Evolutionary conservation across 371 early-diverging fungal genomes (phyloP).

Genomic region (Rhizopus arrhizus): DNA sequence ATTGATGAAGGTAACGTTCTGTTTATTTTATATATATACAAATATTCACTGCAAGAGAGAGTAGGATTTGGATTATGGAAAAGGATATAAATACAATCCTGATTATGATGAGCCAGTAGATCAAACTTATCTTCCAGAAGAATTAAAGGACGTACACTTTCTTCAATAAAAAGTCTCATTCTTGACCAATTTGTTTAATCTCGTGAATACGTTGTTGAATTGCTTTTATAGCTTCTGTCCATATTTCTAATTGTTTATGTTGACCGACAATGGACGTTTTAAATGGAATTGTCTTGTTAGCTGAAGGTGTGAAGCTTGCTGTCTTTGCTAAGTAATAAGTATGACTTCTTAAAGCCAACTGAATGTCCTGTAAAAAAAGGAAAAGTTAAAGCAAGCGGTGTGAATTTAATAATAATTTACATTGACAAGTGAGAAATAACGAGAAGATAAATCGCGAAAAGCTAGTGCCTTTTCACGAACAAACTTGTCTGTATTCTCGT

Average conservation of each 20-base stretch:
- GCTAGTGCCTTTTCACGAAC: constrained; percentile 26
- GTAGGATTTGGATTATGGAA: constrained; percentile 72
- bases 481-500: constrained; percentile 33
- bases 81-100: constrained; percentile 86
- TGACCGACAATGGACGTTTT: constrained; percentile 40
- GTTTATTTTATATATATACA: not conserved
- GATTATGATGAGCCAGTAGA: constrained; percentile 73
- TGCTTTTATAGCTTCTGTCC: constrained; percentile 42
- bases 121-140: constrained; percentile 78
- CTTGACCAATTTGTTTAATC: constrained; percentile 32
- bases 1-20: constrained; percentile 58
- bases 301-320: constrained; percentile 38
- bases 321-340: constrained; percentile 38
- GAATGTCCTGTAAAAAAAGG: constrained; percentile 35
- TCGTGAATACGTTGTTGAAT: constrained; percentile 40
- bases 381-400: not conserved
- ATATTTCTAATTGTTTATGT: constrained; percentile 48
- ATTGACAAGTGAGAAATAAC: constrained; percentile 50
- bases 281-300: constrained; percentile 48
- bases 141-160: constrained; percentile 56
- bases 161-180: constrained; percentile 30
- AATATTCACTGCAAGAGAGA: not conserved
- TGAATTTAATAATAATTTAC: constrained; percentile 16
- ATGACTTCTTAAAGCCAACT: constrained; percentile 44
- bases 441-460: constrained; percentile 37